Percentiles rank a stretch among this genome's conserved stretches.
Conservation (phyloP, 148 eudicot genomes). For the Chenopodium berlandieri region DNA sequence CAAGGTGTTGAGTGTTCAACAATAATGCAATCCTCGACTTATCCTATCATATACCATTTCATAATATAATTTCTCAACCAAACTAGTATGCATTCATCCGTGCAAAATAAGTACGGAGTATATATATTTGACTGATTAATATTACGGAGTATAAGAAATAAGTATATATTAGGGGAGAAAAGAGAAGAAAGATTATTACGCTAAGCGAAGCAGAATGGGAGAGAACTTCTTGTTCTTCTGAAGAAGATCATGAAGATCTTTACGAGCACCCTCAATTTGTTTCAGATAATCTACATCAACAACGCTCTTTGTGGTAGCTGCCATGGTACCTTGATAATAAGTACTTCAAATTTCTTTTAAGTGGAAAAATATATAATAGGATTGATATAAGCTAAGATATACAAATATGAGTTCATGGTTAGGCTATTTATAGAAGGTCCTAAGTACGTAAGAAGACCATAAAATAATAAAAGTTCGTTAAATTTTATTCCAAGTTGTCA, state of each 20-base stretch:
- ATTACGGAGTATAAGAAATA: not conserved
- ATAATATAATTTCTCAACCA: too few relatives aligned
- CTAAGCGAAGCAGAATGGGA: conserved; percentile 90
- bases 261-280: conserved; percentile 66
- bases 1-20: too few relatives aligned
- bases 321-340: not conserved
- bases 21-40: too few relatives aligned
- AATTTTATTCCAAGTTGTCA: not conserved
- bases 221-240: conserved; percentile 54
- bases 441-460: not conserved
- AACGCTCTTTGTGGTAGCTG: not conserved
- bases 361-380: not conserved
- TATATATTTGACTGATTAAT: too few relatives aligned
- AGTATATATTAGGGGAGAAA: too few relatives aligned
- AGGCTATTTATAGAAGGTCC: conserved; percentile 7
- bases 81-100: too few relatives aligned
- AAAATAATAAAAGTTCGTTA: not conserved
- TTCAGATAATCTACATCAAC: conserved; percentile 60
- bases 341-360: not conserved
- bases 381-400: not conserved
- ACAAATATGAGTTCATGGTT: not conserved
- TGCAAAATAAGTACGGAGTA: not conserved
- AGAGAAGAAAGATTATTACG: conserved; percentile 36
- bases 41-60: too few relatives aligned
- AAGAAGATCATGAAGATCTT: conserved; percentile 70